A percentile compares a stretch with the other conserved stretches of the same genome.
Evolutionary conservation across 2,329 filamentous ascomycete genomes (phyloP).

Genomic region (Botrytis fabae): DNA sequence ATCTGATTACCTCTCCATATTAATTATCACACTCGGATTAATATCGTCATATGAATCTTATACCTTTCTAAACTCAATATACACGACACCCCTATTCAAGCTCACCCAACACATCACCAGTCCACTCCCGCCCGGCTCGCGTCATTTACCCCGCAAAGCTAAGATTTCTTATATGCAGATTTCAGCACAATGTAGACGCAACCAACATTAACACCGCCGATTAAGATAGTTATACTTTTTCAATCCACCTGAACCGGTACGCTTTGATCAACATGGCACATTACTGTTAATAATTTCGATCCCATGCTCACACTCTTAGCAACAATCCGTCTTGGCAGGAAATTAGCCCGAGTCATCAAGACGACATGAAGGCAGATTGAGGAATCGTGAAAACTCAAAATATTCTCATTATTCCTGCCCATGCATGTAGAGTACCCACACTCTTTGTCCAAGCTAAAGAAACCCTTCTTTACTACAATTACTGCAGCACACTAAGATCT

Average conservation of each 20-base stretch:
- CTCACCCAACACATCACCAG: not conserved
- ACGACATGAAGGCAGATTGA: not conserved
- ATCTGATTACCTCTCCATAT: not conserved
- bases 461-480: not conserved
- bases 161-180: not conserved
- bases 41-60: not conserved
- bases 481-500: not conserved
- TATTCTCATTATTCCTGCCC: not conserved
- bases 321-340: not conserved
- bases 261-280: not conserved
- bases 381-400: not conserved
- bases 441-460: not conserved
- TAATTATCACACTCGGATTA: not conserved
- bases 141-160: not conserved
- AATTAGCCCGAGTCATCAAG: not conserved
- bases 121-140: not conserved
- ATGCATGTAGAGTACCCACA: not conserved
- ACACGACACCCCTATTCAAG: not conserved
- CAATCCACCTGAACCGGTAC: not conserved
- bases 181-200: not conserved
- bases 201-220: not conserved
- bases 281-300: not conserved
- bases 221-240: not conserved
- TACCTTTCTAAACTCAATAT: not conserved
- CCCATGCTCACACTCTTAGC: not conserved